Conservation (phyloP, 345 rosid species). For the Citrus mangshanensis region DNA sequence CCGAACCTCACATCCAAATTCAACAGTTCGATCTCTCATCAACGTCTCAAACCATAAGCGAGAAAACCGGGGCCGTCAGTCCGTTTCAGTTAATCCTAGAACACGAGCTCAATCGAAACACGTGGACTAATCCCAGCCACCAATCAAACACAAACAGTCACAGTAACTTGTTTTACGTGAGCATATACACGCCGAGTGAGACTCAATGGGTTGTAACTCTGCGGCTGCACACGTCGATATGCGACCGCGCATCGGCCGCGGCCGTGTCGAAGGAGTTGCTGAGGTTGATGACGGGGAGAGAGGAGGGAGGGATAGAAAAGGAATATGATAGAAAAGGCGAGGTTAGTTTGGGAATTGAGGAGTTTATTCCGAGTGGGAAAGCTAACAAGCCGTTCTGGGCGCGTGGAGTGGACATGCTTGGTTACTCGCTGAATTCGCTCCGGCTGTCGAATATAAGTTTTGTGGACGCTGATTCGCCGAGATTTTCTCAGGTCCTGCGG, state of each 20-base stretch:
- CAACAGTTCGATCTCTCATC: slow-evolving; percentile 45
- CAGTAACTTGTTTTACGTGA: slow-evolving; percentile 40
- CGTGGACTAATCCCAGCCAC: slow-evolving; percentile 44
- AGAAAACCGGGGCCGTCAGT: slow-evolving; percentile 13
- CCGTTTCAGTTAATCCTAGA: slow-evolving; percentile 53
- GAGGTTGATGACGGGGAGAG: slow-evolving; percentile 22
- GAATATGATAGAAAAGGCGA: slow-evolving; percentile 19
- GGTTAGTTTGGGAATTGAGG: slow-evolving; percentile 61
- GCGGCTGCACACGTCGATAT: slow-evolving; percentile 61
- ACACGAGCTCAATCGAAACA: slow-evolving; percentile 65
- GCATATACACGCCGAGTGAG: slow-evolving; percentile 47
- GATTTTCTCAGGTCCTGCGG: slow-evolving; percentile 56
- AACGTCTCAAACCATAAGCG: slow-evolving; percentile 42
- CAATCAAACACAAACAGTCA: slow-evolving; percentile 25
- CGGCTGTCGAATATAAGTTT: slow-evolving; percentile 60
- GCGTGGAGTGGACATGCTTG: slow-evolving; percentile 86
- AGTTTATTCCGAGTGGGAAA: slow-evolving; percentile 66
- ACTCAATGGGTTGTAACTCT: slow-evolving; percentile 43
- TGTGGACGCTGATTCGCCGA: slow-evolving; percentile 37
- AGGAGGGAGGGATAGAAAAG: slow-evolving; percentile 13
- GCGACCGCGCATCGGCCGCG: slow-evolving; percentile 75
- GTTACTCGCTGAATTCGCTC: slow-evolving; percentile 80
- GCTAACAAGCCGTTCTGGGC: slow-evolving; percentile 76
- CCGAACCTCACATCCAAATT: slow-evolving; percentile 42
- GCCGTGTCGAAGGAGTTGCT: slow-evolving; percentile 51